phyloP scores from a whole-genome alignment of 2,329 filamentous ascomycete genomes.

The Penicillium sp. region DNA sequence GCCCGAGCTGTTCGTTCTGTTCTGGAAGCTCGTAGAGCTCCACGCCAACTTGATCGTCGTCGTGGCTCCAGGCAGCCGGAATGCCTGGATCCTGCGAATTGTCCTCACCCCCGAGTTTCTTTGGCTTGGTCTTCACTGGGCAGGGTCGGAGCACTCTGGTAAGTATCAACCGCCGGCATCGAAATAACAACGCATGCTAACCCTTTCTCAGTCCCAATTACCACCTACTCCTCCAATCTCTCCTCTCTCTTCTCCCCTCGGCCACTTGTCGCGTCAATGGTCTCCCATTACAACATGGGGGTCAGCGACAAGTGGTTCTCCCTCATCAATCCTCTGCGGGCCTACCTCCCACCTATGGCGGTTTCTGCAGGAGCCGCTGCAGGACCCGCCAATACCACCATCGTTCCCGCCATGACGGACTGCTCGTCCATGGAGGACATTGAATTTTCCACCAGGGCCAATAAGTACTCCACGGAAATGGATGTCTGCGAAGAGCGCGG shows the following conservation, averaged over 20 bases:
- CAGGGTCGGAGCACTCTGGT: slow-evolving; percentile 1
- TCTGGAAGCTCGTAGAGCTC: too few species aligned
- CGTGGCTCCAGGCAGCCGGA: background rate
- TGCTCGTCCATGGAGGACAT: too few species aligned
- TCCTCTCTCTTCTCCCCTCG: background rate
- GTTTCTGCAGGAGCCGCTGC: too few species aligned
- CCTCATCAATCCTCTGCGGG: too few species aligned
- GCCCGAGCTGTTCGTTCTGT: too few species aligned
- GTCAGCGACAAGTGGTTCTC: background rate
- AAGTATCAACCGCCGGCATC: background rate
- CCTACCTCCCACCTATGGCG: too few species aligned
- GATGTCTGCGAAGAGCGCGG: too few species aligned
- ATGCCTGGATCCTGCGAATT: slow-evolving; percentile 6
- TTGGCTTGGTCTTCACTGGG: slow-evolving; percentile 10
- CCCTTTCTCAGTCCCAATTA: too few species aligned
- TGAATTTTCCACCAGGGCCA: background rate
- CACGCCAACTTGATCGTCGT: too few species aligned
- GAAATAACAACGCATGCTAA: too few species aligned
- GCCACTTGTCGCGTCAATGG: background rate
- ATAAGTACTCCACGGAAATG: slow-evolving; percentile 1
- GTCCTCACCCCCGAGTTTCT: slow-evolving; percentile 7
- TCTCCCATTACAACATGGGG: background rate
- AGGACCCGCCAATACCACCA: too few species aligned
- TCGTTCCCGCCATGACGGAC: too few species aligned
- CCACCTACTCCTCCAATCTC: background rate